Evolutionary conservation across 352 stramenopile genomes (phyloP), one percentile per base, ranked within the genome.

Genomic region (Aphanomyces stellatus): DNA sequence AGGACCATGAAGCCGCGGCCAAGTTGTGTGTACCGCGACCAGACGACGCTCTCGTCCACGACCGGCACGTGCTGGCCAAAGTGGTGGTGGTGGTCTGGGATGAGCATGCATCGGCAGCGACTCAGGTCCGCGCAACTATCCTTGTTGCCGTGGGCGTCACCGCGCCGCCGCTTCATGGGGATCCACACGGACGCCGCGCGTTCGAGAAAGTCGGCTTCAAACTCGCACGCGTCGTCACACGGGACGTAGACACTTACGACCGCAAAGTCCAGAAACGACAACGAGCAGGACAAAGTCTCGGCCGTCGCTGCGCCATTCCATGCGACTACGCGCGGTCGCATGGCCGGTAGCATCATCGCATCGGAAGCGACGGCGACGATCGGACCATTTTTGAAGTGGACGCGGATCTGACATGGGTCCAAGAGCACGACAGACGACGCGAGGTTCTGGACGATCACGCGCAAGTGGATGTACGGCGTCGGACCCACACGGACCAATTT

Each of bases 151-250:
- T n/a, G n/a, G n/a, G n/a, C n/a, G 22, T 75, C 70, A 24, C 80
- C 78, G 1, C 75, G 75, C n/a, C n/a, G n/a, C 0, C 81, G 84
- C 11, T 79, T 79, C 34, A 87, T 83, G 22, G 81, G 78, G 8
- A 89, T 69, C 83, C 81, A 92, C n/a, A 90, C 33, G 3, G 80
- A 74, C 25, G 65, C 25, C 28, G 55, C 55, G 7, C 76, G 72
- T 66, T 92, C 84, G 0, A 92, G 65, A 65, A 90, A 92, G 28
- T 89, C 81, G 1, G 80, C 75, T 69, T 92, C 81, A 19, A 92
- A 92, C 35, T 90, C 81, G 55, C 81, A 90, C n/a, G n/a, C n/a
- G 13, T 77, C 76, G 35, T 72, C 74, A 61, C 81, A 90, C 51
- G 79, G 75, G 17, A 92, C 77, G 35, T 80, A 87, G 30, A 90